phyloP scores from a whole-genome alignment of 208 protist genomes.

The Trypanosoma avium region DNA sequence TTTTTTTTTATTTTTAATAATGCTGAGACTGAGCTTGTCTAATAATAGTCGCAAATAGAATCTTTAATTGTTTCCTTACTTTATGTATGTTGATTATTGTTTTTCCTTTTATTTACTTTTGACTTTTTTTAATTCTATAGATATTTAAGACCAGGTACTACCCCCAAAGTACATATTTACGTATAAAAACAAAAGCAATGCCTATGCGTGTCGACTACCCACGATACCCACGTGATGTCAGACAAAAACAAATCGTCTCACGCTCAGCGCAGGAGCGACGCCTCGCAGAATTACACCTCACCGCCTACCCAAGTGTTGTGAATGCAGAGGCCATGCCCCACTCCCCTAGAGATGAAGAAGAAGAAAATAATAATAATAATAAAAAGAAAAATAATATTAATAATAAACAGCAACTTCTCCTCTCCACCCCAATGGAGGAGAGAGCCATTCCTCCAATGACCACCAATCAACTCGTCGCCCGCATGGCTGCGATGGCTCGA shows the following conservation, averaged over 20 bases:
- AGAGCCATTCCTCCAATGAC: conserved; percentile 41
- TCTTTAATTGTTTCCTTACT: no score
- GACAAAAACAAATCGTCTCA: conserved; percentile 20
- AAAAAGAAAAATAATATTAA: no score
- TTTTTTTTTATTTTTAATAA: no score
- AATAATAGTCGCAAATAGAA: no score
- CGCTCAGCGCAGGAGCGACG: conserved; percentile 23
- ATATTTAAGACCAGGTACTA: no score
- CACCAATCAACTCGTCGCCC: conserved; percentile 54
- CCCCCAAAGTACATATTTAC: background rate
- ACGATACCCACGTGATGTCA: conserved; percentile 22
- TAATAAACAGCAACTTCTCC: no score
- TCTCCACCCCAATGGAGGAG: no score
- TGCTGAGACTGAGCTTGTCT: no score
- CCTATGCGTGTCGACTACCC: conserved; percentile 21
- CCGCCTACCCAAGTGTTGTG: conserved; percentile 61
- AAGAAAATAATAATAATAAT: conserved; percentile 37
- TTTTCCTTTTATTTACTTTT: background rate
- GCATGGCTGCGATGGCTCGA: conserved; percentile 43
- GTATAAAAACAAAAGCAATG: background rate
- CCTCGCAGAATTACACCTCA: conserved; percentile 71
- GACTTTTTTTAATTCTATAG: no score
- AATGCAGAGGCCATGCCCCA: conserved; percentile 34
- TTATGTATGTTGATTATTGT: no score
- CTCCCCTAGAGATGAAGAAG: conserved; percentile 3